Base-by-base conservation (phyloP, 352 stramenopile species). In the Thraustochytrium striatum region DNA sequence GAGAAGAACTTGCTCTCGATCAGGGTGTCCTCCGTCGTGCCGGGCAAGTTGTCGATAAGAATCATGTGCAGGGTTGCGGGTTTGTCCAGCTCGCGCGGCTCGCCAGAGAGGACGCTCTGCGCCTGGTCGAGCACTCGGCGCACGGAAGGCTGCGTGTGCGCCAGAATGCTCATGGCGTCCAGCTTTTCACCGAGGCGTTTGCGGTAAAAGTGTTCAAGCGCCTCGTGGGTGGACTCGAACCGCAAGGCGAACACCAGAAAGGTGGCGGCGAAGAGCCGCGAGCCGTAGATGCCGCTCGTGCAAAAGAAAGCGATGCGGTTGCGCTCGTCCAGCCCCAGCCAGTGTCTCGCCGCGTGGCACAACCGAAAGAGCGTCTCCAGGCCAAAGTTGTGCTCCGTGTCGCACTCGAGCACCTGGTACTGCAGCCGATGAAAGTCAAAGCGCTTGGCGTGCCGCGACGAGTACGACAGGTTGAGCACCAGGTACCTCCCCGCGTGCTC, bases 281-380 rank as follows among this genome's bases (percentile, higher is more conserved):
- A 92, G 33, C 88, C 86, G 19, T 88, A 92, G 73, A 93, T 92
- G 7, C 90, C 90, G 8, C 87, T 89, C 68, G 91, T 86, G 79
- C 90, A 94, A 61, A 91, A 88, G 21, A 93, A 57, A 5, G 92
- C 75, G 1, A 88, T 87, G 9, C 93, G 84, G 50, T 94, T 89
- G 11, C 83, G 79, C 3, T 85, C 28, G 52, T 94, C 89, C 1
- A 93, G 79, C 28, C 88, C 85, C 7, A 94, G 82, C 87, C 88
- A 94, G 25, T 88, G 87, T 72, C 88, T 85, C 69, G 93, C 87
- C 32, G 88, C 87, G 81, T 93, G 93, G 84, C 89, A 94, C 28
- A 94, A 88, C 39, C 87, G 85, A 78, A 93, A 93, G 41, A 93
- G 83, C 38, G 88, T 88, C 72, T 92, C 91, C 87, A 93, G 91